Evolutionary conservation across 768 basidiomycete genomes (phyloP), one percentile per base, ranked within the genome.

Genomic region (Royoungia palumana): DNA sequence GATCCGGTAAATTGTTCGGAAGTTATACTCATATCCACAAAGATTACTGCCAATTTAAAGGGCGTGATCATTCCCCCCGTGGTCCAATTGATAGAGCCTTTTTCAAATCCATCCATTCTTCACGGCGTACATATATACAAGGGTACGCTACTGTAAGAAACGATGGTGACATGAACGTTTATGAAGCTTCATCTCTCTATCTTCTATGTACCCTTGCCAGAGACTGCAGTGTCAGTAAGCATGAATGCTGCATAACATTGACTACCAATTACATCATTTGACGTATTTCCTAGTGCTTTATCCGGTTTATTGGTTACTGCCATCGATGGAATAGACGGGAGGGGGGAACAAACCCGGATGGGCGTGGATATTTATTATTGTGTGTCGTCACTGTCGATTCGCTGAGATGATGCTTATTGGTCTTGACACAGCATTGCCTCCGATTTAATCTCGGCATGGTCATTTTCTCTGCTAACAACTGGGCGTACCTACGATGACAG

Each of bases 271-370:
- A 47, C 55, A 19, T 13, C 8, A 17, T 39, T 17, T 51, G 17
- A 55, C 5, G 3, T 30, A 11, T 51, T 35, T 36, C 10, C 22
- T 10, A 75, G 74, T 1, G 77, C 79, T 0, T 82, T 84, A 54
- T 83, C 82, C 7, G 85, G 85, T 30, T 66, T 87, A 9, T 70
- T 87, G 2, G 83, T 83, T 2, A 69, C 79, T 27, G 81, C 72
- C 1, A 82, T 87, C 42, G 57, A 71, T 21, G 63, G 78, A 12
- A 79, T 87, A 71, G 62, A 80, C 42, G 78, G 78, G 10, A 64
- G 71, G 10, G 65, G n/a, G 67, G 2, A 77, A 79, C 6, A 72
- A 65, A 44, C 70, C 76, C 5, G 84, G 80, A 1, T 86, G 83
- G 84, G 70, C 76, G 30, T 83, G 79, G 81, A 74, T 81, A 57